phyloP scores from a whole-genome alignment of 371 early-diverging fungal genomes.

The Mucor racemosus region DNA sequence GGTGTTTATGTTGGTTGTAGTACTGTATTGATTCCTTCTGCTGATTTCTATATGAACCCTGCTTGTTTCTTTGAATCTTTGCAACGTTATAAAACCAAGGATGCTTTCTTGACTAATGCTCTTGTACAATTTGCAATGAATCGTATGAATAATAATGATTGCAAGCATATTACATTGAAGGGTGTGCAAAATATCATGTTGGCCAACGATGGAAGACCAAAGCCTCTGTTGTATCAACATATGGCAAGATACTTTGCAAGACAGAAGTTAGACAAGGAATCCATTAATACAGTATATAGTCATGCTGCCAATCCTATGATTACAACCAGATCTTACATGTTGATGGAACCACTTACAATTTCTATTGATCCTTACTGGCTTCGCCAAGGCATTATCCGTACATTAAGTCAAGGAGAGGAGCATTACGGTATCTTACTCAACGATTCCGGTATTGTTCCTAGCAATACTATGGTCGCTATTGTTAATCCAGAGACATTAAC shows the following conservation, averaged over 20 bases:
- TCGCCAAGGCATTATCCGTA: constrained; percentile 68
- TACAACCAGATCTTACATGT: constrained; percentile 81
- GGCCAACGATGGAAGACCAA: constrained; percentile 71
- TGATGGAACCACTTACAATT: constrained; percentile 68
- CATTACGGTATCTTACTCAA: constrained; percentile 66
- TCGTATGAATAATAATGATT: constrained; percentile 40
- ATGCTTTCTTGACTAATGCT: constrained; percentile 71
- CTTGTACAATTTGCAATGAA: constrained; percentile 81
- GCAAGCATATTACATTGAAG: constrained; percentile 56
- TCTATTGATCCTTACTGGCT: constrained; percentile 67
- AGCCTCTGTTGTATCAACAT: constrained; percentile 59
- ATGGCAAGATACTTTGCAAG: constrained; percentile 50
- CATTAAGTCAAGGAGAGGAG: constrained; percentile 60
- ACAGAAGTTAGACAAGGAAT: constrained; percentile 66
- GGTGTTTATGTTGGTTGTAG: constrained; percentile 74
- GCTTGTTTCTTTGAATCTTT: constrained; percentile 70
- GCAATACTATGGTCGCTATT: constrained; percentile 84
- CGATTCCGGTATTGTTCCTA: constrained; percentile 80
- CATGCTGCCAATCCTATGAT: constrained; percentile 79
- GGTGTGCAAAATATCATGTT: constrained; percentile 74
- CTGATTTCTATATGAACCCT: constrained; percentile 47
- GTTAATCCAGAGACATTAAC: constrained; percentile 76
- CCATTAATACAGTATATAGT: constrained; percentile 77
- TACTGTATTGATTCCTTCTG: constrained; percentile 36
- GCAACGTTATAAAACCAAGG: constrained; percentile 67